Evolutionary conservation across 768 basidiomycete genomes (phyloP).

Genomic region (Melanogaster broomeanus): DNA sequence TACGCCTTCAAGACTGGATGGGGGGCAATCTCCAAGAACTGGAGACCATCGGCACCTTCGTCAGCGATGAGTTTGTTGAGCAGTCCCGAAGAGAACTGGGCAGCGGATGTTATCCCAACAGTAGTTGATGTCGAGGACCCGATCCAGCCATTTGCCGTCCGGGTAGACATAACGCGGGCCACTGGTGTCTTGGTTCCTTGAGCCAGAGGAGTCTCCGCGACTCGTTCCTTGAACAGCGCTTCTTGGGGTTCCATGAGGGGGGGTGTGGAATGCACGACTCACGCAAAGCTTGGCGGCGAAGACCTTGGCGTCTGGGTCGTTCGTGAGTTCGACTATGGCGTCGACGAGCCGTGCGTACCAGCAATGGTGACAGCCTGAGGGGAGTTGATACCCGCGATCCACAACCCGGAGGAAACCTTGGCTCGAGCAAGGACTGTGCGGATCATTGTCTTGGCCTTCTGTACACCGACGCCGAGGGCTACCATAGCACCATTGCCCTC

Average conservation of each 20-base stretch:
- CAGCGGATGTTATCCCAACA: constrained; percentile 39
- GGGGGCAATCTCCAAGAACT: constrained; percentile 34
- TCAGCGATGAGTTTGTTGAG: constrained; percentile 33
- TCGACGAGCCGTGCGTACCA: constrained; percentile 32
- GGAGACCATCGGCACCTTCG: constrained; percentile 27
- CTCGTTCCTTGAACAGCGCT: constrained; percentile 27
- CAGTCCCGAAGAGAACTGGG: constrained; percentile 36
- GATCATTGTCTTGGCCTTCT: constrained; percentile 34
- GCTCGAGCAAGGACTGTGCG: constrained; percentile 31
- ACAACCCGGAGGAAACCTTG: constrained; percentile 29
- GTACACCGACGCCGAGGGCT: constrained; percentile 35
- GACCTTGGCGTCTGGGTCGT: constrained; percentile 26
- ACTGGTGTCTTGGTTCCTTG: constrained; percentile 20
- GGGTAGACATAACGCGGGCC: constrained; percentile 37
- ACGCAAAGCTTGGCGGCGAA: constrained; percentile 33
- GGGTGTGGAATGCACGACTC: constrained; percentile 36
- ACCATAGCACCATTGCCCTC: constrained; percentile 38
- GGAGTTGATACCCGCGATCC: constrained; percentile 39
- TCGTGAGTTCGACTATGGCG: constrained; percentile 24
- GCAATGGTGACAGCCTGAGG: constrained; percentile 38
- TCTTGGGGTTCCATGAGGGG: constrained; percentile 38
- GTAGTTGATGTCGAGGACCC: constrained; percentile 27
- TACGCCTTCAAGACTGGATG: constrained; percentile 38
- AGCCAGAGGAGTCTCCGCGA: constrained; percentile 16
- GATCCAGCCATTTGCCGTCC: constrained; percentile 34